Evolutionary conservation across 1,284 basidiomycete species (phyloP).

Genomic region (Trichosporon asahii): DNA sequence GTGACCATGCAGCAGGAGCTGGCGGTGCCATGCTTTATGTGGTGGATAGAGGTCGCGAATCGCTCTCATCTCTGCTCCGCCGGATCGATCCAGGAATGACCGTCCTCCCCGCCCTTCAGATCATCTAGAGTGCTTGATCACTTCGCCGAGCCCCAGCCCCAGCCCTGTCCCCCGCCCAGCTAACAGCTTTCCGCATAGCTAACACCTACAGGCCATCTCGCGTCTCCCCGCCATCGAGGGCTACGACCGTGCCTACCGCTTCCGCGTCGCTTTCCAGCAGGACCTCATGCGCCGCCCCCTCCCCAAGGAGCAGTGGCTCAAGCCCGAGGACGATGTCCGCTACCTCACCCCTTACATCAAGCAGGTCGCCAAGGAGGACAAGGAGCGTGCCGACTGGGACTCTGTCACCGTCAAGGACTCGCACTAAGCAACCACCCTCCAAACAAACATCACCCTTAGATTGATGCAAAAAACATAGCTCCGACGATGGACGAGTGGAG

Average conservation of each 20-base stretch:
- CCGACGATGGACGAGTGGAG: background rate
- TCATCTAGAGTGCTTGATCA: no score
- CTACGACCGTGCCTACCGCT: constrained; percentile 89
- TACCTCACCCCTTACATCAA: constrained; percentile 82
- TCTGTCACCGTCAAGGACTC: constrained; percentile 56
- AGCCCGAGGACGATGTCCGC: constrained; percentile 74
- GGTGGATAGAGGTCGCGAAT: no score
- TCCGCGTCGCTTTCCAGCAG: constrained; percentile 78
- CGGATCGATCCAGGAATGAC: no score
- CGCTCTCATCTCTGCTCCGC: no score
- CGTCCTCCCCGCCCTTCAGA: no score
- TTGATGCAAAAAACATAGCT: constrained; percentile 18
- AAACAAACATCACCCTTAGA: constrained; percentile 10
- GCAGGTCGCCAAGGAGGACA: constrained; percentile 71
- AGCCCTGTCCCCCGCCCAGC: background rate
- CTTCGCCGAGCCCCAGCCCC: no score
- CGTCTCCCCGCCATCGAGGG: constrained; percentile 75
- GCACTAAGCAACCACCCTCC: constrained; percentile 12
- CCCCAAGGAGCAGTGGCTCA: constrained; percentile 81
- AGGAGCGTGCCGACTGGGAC: constrained; percentile 83
- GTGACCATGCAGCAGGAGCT: no score
- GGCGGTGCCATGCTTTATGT: no score
- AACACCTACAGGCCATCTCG: constrained; percentile 63
- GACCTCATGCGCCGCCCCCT: constrained; percentile 77
- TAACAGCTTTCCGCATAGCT: background rate